Evolutionary conservation across 2,329 filamentous ascomycete genomes (phyloP).

Genomic region (Cytospora piceae): DNA sequence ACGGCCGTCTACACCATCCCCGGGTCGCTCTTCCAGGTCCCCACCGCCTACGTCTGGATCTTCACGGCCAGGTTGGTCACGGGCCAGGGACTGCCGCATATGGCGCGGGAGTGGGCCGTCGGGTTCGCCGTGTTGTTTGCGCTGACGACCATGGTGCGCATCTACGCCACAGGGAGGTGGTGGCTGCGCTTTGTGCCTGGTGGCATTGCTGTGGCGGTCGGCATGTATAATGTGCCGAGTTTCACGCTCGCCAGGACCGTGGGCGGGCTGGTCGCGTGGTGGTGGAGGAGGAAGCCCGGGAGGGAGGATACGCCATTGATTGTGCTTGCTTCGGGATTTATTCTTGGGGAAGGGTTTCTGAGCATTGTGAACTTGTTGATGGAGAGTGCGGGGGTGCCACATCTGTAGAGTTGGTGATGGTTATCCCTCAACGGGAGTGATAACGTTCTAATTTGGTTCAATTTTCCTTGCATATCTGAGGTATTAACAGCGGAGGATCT

Average conservation of each 20-base stretch:
- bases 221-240: conserved; percentile 72
- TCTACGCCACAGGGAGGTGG: conserved; percentile 54
- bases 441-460: neutral
- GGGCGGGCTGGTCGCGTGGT: conserved; percentile 76
- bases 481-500: neutral
- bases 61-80: conserved; percentile 94
- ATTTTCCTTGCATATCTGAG: neutral
- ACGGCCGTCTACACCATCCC: conserved; percentile 86
- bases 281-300: conserved; percentile 66
- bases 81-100: conserved; percentile 81
- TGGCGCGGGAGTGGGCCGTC: conserved; percentile 79
- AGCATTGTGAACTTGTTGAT: conserved; percentile 89
- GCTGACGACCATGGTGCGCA: conserved; percentile 69
- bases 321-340: conserved; percentile 86
- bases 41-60: conserved; percentile 95
- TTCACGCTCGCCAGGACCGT: conserved; percentile 89
- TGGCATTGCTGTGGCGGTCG: conserved; percentile 93
- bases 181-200: conserved; percentile 84
- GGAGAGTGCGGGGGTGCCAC: conserved; percentile 76
- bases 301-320: conserved; percentile 76
- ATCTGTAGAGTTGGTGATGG: conserved; percentile 53
- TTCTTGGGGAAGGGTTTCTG: conserved; percentile 87
- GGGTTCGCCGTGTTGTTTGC: conserved; percentile 77
- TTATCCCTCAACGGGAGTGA: neutral
- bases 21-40: conserved; percentile 87